phyloP scores from a whole-genome alignment of 73 alveolate genomes.

The Paramecium sonneborni region DNA sequence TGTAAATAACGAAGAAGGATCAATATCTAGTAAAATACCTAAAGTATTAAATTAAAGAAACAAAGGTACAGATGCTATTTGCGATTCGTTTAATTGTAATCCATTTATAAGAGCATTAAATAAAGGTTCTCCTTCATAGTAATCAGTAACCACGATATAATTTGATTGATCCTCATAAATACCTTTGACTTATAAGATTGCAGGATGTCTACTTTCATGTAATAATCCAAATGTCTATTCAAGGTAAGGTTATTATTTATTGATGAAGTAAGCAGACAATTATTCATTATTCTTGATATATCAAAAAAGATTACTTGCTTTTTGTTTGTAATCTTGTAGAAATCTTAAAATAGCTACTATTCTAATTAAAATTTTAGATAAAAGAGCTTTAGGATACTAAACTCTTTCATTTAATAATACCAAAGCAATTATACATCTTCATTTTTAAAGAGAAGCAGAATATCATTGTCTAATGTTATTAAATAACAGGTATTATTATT shows the following conservation, averaged over 20 bases:
- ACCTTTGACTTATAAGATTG: neutral
- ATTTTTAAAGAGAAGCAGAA: neutral
- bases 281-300: neutral
- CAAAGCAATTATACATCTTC: neutral
- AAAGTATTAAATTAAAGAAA: neutral
- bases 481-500: neutral
- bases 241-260: neutral
- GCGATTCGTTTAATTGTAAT: neutral
- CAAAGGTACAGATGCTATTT: neutral
- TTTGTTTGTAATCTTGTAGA: neutral
- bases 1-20: neutral
- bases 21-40: neutral
- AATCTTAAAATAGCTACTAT: neutral
- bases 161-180: neutral
- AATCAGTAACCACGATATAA: neutral
- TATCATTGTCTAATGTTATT: neutral
- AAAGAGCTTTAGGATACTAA: neutral
- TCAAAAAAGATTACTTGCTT: neutral
- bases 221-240: neutral
- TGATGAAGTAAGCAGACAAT: neutral
- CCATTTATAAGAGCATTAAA: neutral
- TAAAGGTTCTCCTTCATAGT: constrained; percentile 2
- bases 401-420: neutral
- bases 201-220: neutral
- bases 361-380: neutral